These are phyloP conservation scores for Lippia alba DNA, from an alignment of 305 asterid species.

Conservation along the genomic window DNA sequence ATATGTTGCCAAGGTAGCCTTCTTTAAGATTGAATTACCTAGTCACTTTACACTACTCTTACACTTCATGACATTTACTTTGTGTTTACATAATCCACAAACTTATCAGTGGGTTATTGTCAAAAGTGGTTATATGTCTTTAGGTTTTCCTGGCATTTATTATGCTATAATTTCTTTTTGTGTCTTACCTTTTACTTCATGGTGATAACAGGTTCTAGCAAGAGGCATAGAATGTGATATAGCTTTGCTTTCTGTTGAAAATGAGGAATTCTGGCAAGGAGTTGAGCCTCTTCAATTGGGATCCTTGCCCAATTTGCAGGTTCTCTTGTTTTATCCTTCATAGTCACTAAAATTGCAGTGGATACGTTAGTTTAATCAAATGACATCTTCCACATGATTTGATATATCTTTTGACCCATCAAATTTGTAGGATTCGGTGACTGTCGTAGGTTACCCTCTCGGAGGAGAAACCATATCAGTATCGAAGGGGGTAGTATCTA, in stretches of 20 bases:
- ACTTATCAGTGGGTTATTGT: slow-evolving; percentile 13
- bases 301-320: slow-evolving; percentile 53
- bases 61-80: slow-evolving; percentile 5
- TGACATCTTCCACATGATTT: slow-evolving; percentile 16
- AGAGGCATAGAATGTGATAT: slow-evolving; percentile 96
- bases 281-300: slow-evolving; percentile 53
- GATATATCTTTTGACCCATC: slow-evolving; percentile 11
- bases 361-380: slow-evolving; percentile 13
- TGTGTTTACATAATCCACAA: too few relatives aligned
- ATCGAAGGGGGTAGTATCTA: slow-evolving; percentile 92
- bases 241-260: slow-evolving; percentile 93
- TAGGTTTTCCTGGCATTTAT: background rate
- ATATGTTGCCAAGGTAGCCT: slow-evolving; percentile 86
- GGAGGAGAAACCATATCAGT: slow-evolving; percentile 98
- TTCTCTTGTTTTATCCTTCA: slow-evolving; percentile 31
- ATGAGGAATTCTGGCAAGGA: slow-evolving; percentile 81
- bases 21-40: slow-evolving; percentile 18
- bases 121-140: slow-evolving; percentile 13
- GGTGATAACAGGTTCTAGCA: slow-evolving; percentile 73
- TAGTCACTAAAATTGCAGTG: slow-evolving; percentile 14
- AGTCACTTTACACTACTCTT: slow-evolving; percentile 11
- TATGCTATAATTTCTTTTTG: background rate
- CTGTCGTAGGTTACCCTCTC: slow-evolving; percentile 96
- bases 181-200: background rate
- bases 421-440: slow-evolving; percentile 77